Base-by-base conservation (phyloP, 2,329 filamentous ascomycete species). In the Botrytis aclada region DNA sequence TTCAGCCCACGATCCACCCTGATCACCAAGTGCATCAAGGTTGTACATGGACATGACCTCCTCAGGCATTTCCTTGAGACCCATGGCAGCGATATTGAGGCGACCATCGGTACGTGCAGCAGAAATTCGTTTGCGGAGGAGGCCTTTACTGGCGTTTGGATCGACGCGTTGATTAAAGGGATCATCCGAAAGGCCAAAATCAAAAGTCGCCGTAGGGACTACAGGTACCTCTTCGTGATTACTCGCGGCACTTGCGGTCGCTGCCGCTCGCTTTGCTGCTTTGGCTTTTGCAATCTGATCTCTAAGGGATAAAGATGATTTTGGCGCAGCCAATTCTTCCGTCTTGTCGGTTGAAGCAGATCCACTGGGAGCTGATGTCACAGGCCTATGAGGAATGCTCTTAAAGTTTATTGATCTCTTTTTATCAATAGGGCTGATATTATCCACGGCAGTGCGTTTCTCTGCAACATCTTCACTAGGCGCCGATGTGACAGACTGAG, bases 221-320 rank as follows among this genome's bases (percentile, higher is more conserved):
- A 87, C 82, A 0, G 85, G 81, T 0, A 81, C 75, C 37, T 83
- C 81, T 6, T 79, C 76, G 9, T 76, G 70, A 32, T 75, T 72
- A 2, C 71, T 72, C 2, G 75, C 63, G 41, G 76, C 72, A 8
- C 77, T 74, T 12, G 82, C 82, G 62, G 80, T 82, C 47, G 82
- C 80, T 54, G 78, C 79, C 18, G 88, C 90, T 75, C 89, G 88
- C 72, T 89, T 92, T 3, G 94, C 93, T 3, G 94, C 94, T 80
- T 95, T 97, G 0, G 96, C 95, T 78, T 95, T 95, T 54, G 95
- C 94, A 75, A 98, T 98, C 71, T 96, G 95, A 69, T 98, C 94
- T 47, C 96, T 89, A 22, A 99, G 83, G 0, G 94, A 91, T 25
- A 88, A 85, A 0, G 95, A 98, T 0, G 94, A 94, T 78, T 93